Evolutionary conservation across 495 filamentous ascomycete species (phyloP).

Genomic region (Penicilliopsis zonata): DNA sequence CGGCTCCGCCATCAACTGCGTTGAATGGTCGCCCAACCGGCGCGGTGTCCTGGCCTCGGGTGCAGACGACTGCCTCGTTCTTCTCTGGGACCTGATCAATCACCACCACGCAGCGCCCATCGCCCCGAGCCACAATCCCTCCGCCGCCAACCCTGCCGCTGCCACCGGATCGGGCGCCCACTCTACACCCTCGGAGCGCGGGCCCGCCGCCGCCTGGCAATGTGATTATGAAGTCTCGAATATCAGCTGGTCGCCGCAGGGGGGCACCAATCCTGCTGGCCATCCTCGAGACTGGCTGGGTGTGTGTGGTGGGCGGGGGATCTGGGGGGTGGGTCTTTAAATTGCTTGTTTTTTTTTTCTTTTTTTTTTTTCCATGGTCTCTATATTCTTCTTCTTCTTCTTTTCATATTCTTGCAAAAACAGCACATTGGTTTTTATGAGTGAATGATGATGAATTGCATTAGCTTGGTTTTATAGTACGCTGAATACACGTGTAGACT

Average conservation of each 20-base stretch:
- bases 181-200: slow-evolving; percentile 38
- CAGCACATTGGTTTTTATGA: slow-evolving; percentile 5
- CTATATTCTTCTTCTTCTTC: slow-evolving; percentile 2
- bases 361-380: slow-evolving; percentile 3
- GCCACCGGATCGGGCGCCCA: no score
- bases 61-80: slow-evolving; percentile 79
- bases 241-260: slow-evolving; percentile 84
- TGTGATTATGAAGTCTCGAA: slow-evolving; percentile 96
- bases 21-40: slow-evolving; percentile 87
- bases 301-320: slow-evolving; percentile 77
- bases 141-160: slow-evolving; percentile 18
- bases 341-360: slow-evolving; percentile 3
- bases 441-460: no score
- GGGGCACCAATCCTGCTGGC: slow-evolving; percentile 43
- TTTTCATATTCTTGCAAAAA: slow-evolving; percentile 4
- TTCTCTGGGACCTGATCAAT: slow-evolving; percentile 89
- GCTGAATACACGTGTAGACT: no score
- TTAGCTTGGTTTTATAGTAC: no score
- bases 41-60: slow-evolving; percentile 85
- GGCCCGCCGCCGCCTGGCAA: slow-evolving; percentile 75
- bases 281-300: slow-evolving; percentile 89
- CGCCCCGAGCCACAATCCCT: slow-evolving; percentile 18
- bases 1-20: slow-evolving; percentile 69
- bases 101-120: slow-evolving; percentile 43
- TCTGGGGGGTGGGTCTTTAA: slow-evolving; percentile 75